phyloP scores from a whole-genome alignment of 148 eudicot species.

The Nepenthes mirabilis region DNA sequence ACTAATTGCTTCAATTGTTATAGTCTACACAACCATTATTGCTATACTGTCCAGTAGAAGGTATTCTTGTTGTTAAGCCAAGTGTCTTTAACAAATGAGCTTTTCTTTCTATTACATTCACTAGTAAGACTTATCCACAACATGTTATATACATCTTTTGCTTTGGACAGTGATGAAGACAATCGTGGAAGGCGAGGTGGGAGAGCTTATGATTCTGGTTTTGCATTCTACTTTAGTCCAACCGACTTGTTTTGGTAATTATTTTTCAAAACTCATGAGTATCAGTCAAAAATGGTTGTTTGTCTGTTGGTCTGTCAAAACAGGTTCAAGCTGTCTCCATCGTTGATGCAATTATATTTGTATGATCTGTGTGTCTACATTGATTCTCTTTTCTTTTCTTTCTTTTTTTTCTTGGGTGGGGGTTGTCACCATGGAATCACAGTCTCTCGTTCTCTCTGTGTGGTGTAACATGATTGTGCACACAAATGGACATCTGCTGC shows the following conservation, averaged over 20 bases:
- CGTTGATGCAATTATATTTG: too few species aligned
- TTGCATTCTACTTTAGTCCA: conserved; percentile 43
- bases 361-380: too few species aligned
- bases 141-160: background rate
- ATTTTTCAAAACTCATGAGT: background rate
- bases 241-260: conserved; percentile 74
- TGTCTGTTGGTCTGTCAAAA: too few species aligned
- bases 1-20: conserved; percentile 80
- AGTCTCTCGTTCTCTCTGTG: too few species aligned
- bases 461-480: too few species aligned
- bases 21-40: conserved; percentile 79
- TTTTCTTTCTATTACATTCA: background rate
- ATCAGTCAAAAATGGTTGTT: too few species aligned
- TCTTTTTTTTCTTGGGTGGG: too few species aligned
- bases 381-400: too few species aligned
- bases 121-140: background rate
- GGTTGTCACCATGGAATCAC: too few species aligned
- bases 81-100: background rate
- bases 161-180: conserved; percentile 44
- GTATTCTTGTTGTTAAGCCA: conserved; percentile 14
- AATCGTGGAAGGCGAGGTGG: conserved; percentile 75
- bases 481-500: too few species aligned
- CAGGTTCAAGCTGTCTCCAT: background rate
- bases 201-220: conserved; percentile 49
- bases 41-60: conserved; percentile 70